Evolutionary conservation across 208 protist genomes (phyloP), one percentile per base, ranked within the genome.

Genomic region (Leishmania lainsoni): DNA sequence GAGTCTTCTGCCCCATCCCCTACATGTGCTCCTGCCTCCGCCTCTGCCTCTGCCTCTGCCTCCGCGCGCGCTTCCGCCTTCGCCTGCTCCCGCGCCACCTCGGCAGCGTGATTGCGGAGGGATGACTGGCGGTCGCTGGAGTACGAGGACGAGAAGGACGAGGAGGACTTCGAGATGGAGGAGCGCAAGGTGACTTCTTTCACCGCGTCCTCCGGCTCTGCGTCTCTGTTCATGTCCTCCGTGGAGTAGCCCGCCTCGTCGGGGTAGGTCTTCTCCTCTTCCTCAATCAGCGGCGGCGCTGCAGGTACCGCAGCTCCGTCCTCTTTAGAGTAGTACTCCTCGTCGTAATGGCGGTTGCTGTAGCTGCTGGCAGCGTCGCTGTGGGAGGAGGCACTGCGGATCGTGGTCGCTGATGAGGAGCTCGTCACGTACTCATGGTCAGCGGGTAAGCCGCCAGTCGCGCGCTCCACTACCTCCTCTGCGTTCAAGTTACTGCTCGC

Each of bases 381-480:
- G 45, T 79, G 58, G 45, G 49, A 56, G 58, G 83, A 86, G n/a
- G 74, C 54, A 39, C 78, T 86, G 52, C 78, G 83, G 74, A 78
- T 86, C 51, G 78, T 83, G 29, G 75, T 17, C 22, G 74, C 77
- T 14, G 83, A 86, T 5, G 83, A 86, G 35, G 83, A 86, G 61
- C 69, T 78, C 12, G 84, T 87, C 58, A 79, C 81, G 65, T 87
- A 83, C 59, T 79, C 74, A 8, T 79, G 58, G n/a, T 76, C 76
- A 10, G 76, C 81, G 1, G 76, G 45, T 3, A 68, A 52, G 68
- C 49, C 78, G 42, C 74, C 76, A 16, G 72, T 63, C 39, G 58
- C 76, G 29, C 63, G 75, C 4, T 80, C 75, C 32, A n/a, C 68
- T 12, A 59, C 72, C 5, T 59, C 71, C 20, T 54, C 73, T 0